A percentile compares a stretch with the other conserved stretches of the same genome.
Conservation (phyloP, 176 grass and related monocot genomes). For the Oryza glaberrima region DNA sequence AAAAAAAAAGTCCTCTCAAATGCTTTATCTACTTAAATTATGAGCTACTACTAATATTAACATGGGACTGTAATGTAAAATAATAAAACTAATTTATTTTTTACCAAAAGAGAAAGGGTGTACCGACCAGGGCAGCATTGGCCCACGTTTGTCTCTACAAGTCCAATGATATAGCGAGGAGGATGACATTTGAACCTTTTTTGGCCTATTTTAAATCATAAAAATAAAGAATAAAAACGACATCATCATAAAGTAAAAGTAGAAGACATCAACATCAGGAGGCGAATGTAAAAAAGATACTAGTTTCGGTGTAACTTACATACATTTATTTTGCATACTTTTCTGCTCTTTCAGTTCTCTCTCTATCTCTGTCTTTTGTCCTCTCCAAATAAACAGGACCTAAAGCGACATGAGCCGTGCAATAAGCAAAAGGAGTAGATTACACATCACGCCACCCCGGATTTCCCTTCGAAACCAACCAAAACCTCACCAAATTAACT, state of each 20-base stretch:
- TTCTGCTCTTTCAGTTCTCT: not conserved
- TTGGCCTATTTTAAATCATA: not conserved
- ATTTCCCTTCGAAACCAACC: not conserved
- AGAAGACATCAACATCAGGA: not conserved
- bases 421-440: slow-evolving; percentile 6
- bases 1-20: too few relatives aligned
- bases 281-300: slow-evolving; percentile 3
- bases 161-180: not conserved
- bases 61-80: not conserved
- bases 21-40: not conserved
- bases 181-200: not conserved
- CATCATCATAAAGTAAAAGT: slow-evolving; percentile 25
- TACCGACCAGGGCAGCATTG: not conserved
- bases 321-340: slow-evolving; percentile 12
- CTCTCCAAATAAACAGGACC: slow-evolving; percentile 13
- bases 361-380: not conserved
- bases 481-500: not conserved
- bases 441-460: not conserved
- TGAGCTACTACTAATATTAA: not conserved
- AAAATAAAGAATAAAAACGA: not conserved
- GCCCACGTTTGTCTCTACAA: slow-evolving; percentile 23
- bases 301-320: slow-evolving; percentile 13
- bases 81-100: not conserved
- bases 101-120: not conserved
- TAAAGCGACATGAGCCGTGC: slow-evolving; percentile 32